Base-by-base conservation (phyloP, 306 rosid genomes). In the Quercus ilex region DNA sequence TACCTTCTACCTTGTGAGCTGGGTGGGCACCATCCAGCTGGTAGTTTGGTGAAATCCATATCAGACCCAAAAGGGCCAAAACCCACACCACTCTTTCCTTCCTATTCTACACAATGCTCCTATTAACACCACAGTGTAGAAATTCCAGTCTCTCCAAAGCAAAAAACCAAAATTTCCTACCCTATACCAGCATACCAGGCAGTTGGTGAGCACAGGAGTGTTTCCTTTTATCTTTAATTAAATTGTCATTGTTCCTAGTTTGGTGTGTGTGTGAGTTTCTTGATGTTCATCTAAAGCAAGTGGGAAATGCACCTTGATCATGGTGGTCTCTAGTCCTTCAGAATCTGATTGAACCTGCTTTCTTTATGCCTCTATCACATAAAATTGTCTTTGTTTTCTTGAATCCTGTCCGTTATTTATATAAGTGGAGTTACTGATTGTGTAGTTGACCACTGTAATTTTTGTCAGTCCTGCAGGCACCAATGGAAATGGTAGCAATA, bases 381-480 rank as follows among this genome's bases (percentile, higher is more conserved):
- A 19, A 33, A 19, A 31, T 33, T 18, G 30, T 2, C 2, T 7
- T 67, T 33, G 11, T 33, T 67, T 67, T 49, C 35, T 33, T 18
- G 38, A 67, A 19, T 67, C 52, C 23, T 9, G 51, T 19, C 35
- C 8, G 0, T 21, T 31, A 67, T 33, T 33, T 35, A 67, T 17
- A 33, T 19, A 19, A 8, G 52, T 35, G 72, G 72, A 31, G 51
- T 19, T 33, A 23, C 25, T 8, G 52, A 46, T 31, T 35, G 20
- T 74, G 49, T 77, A 6, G 38, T 74, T 62, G 41, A 78, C 71
- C 55, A 25, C 55, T 77, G 62, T 79, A 71, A 30, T 75, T 69
- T 85, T 83, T 79, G 59, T 11, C 46, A 55, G 31, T 51, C 21
- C 57, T 71, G 81, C 82, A 6, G 86, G 79, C 46, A 76, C 69